Conservation (phyloP, 495 filamentous ascomycete genomes). For the Astrothelium macrocarpum region DNA sequence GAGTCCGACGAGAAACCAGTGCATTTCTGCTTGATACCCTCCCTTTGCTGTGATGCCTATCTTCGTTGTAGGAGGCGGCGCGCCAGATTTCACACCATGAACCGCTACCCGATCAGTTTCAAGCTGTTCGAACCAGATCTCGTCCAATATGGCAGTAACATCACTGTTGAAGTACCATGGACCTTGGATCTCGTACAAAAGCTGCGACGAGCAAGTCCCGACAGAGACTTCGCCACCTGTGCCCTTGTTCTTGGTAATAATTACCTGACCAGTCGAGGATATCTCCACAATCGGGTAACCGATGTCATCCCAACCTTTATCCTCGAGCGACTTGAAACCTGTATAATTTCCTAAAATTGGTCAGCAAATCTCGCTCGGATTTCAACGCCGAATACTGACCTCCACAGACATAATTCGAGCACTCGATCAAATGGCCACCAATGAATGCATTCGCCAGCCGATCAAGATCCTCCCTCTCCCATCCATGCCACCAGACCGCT, state of each 20-base stretch:
- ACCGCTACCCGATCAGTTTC: constrained; percentile 22
- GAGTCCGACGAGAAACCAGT: constrained; percentile 28
- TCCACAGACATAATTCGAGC: constrained; percentile 15
- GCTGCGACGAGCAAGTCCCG: constrained; percentile 21
- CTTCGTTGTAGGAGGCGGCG: constrained; percentile 23
- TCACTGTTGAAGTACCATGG: constrained; percentile 25
- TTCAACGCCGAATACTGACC: not conserved
- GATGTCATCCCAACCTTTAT: constrained; percentile 19
- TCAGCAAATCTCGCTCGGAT: not conserved
- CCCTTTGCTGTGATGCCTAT: constrained; percentile 22
- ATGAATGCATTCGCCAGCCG: constrained; percentile 24
- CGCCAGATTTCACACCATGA: constrained; percentile 15
- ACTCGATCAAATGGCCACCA: constrained; percentile 26
- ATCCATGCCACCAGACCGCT: constrained; percentile 32
- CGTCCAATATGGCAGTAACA: constrained; percentile 22
- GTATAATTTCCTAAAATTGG: constrained; percentile 19
- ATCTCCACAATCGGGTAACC: constrained; percentile 27
- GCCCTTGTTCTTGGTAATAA: constrained; percentile 23
- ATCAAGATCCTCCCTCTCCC: constrained; percentile 21
- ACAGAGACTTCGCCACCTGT: constrained; percentile 18
- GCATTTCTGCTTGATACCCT: constrained; percentile 25
- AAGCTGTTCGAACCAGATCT: constrained; percentile 20
- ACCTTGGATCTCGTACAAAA: constrained; percentile 27
- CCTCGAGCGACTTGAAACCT: constrained; percentile 21
- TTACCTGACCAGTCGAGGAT: constrained; percentile 13